Percentiles rank a stretch among this genome's conserved stretches.
phyloP scores from a whole-genome alignment of 1,139 yeast genomes.

The Trichomonascaceae sp. region DNA sequence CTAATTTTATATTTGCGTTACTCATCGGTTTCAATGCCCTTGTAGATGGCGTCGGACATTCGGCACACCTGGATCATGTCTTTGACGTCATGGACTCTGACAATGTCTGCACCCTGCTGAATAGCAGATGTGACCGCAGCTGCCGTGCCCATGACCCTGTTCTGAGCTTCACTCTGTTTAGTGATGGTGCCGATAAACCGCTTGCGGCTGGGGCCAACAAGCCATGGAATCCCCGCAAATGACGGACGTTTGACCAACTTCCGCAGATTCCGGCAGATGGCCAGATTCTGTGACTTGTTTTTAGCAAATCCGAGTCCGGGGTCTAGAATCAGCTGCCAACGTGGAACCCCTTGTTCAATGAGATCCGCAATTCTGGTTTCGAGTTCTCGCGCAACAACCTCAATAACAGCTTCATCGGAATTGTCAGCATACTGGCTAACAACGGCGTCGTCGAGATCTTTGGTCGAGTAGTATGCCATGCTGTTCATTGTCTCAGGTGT shows the following conservation, averaged over 20 bases:
- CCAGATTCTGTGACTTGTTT: slow-evolving; percentile 50
- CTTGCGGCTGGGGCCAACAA: slow-evolving; percentile 83
- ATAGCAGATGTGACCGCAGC: slow-evolving; percentile 67
- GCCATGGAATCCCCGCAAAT: slow-evolving; percentile 40
- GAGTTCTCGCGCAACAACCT: slow-evolving; percentile 52
- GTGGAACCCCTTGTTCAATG: slow-evolving; percentile 45
- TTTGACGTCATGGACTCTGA: slow-evolving; percentile 77
- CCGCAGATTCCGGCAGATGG: slow-evolving; percentile 41
- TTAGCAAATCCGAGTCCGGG: slow-evolving; percentile 97
- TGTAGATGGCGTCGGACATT: slow-evolving; percentile 71
- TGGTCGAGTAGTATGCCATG: slow-evolving; percentile 41
- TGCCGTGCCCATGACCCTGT: slow-evolving; percentile 64
- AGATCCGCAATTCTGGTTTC: slow-evolving; percentile 45
- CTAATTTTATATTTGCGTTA: too few species aligned
- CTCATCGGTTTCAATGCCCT: too few species aligned
- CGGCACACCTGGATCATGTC: slow-evolving; percentile 50
- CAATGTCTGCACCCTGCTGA: slow-evolving; percentile 63
- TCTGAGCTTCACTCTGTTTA: slow-evolving; percentile 30
- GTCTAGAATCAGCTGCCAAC: slow-evolving; percentile 88
- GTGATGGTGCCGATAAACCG: slow-evolving; percentile 69
- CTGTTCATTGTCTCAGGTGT: slow-evolving; percentile 59
- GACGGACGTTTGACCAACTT: slow-evolving; percentile 23
- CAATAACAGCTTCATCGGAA: slow-evolving; percentile 30
- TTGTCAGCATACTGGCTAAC: too few species aligned
- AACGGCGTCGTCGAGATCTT: slow-evolving; percentile 19